A percentile compares a stretch with the other conserved stretches of the same genome.
Evolutionary conservation across 352 stramenopile genomes (phyloP).

Genomic region (Phytophthora pini): DNA sequence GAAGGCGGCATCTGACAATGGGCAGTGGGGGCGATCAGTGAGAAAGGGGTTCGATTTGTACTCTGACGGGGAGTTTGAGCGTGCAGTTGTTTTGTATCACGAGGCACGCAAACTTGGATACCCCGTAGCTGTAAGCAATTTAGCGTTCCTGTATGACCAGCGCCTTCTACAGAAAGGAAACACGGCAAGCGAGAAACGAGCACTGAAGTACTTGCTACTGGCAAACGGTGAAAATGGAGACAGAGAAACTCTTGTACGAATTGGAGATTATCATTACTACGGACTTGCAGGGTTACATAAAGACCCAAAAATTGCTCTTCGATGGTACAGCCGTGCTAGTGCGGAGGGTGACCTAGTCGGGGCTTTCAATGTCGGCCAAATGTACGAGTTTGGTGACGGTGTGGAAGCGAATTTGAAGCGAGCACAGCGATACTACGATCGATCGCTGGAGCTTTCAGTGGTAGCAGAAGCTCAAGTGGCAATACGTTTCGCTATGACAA

Average conservation of each 20-base stretch:
- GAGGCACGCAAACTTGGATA: conserved; percentile 74
- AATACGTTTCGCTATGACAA: conserved; percentile 45
- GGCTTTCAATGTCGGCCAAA: conserved; percentile 79
- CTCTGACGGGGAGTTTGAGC: conserved; percentile 45
- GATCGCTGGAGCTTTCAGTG: conserved; percentile 56
- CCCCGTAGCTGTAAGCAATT: conserved; percentile 66
- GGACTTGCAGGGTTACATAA: conserved; percentile 49
- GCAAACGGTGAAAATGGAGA: conserved; percentile 52
- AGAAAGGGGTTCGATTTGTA: conserved; percentile 75
- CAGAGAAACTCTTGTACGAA: conserved; percentile 65
- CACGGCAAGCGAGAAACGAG: conserved; percentile 34
- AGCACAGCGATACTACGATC: conserved; percentile 69
- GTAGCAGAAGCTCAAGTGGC: conserved; percentile 39
- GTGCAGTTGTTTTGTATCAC: conserved; percentile 64
- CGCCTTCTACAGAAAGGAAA: conserved; percentile 38
- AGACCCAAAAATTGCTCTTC: conserved; percentile 46
- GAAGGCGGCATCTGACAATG: conserved; percentile 65
- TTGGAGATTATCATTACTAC: conserved; percentile 85
- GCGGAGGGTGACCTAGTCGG: conserved; percentile 59
- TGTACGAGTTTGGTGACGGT: conserved; percentile 73
- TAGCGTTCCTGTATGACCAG: conserved; percentile 81
- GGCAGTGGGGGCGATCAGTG: conserved; percentile 63
- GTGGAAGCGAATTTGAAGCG: conserved; percentile 55
- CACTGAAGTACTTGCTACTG: conserved; percentile 48
- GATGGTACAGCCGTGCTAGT: conserved; percentile 79